These are phyloP conservation scores for Ichthyophthirius multifiliis DNA, from an alignment of 169 alveolate genomes.

Conservation along the genomic window DNA sequence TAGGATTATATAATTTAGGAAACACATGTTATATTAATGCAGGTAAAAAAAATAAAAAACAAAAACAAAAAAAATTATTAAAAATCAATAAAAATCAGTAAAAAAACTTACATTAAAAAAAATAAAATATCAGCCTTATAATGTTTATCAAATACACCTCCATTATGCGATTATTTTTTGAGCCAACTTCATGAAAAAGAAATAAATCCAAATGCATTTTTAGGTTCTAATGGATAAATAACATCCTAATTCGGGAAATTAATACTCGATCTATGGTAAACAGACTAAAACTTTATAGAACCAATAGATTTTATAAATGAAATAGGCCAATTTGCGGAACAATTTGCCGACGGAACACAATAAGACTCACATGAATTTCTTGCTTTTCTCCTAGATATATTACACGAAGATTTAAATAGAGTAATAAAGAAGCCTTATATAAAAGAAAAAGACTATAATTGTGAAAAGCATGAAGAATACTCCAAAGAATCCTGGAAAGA, in stretches of 20 bases:
- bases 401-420: constrained; percentile 42
- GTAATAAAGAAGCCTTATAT: constrained; percentile 1
- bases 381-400: constrained; percentile 25
- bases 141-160: constrained; percentile 23
- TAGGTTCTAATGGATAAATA: constrained; percentile 20
- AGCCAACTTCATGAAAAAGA: constrained; percentile 17
- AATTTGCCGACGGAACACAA: constrained; percentile 23
- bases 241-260: constrained; percentile 19
- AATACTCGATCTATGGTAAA: constrained; percentile 19
- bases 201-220: constrained; percentile 14
- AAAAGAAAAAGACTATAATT: constrained; percentile 8
- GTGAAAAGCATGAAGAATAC: constrained; percentile 7
- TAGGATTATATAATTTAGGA: constrained; percentile 41
- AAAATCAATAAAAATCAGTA: too few species aligned
- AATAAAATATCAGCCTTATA: not conserved
- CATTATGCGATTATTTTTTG: constrained; percentile 31
- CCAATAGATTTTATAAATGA: constrained; percentile 16
- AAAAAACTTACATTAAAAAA: too few species aligned
- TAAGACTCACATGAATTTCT: constrained; percentile 44
- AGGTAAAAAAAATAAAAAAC: not conserved
- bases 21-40: constrained; percentile 42
- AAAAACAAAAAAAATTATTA: too few species aligned
- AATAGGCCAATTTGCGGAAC: not conserved
- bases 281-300: not conserved
- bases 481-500: constrained; percentile 34